Evolutionary conservation across 164 flowering plant species (phyloP).

Genomic region (Malania oleifera): DNA sequence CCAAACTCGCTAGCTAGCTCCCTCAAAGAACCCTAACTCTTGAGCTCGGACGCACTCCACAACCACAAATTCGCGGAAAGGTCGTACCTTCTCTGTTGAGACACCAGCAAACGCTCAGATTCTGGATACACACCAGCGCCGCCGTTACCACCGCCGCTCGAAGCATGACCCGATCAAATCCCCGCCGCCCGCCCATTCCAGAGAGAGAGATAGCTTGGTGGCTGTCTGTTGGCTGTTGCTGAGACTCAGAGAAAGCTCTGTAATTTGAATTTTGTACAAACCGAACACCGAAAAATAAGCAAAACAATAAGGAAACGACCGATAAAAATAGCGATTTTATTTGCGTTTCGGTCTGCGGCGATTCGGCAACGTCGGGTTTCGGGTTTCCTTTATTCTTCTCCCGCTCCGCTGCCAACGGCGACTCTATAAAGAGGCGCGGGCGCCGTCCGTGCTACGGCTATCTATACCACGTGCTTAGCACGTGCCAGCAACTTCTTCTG

Average conservation of each 20-base stretch:
- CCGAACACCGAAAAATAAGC: too few species aligned
- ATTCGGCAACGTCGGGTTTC: not conserved
- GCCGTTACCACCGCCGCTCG: conserved; percentile 5
- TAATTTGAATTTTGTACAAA: too few species aligned
- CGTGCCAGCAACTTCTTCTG: not conserved
- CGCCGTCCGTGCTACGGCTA: conserved; percentile 19
- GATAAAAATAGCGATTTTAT: too few species aligned
- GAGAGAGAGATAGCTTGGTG: conserved; percentile 5
- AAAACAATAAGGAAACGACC: too few species aligned
- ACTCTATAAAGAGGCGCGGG: conserved; percentile 13
- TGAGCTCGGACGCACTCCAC: not conserved
- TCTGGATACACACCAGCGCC: conserved; percentile 14
- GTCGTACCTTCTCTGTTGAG: conserved; percentile 40
- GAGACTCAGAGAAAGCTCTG: too few species aligned
- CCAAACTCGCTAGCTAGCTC: not conserved
- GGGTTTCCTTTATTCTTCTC: not conserved
- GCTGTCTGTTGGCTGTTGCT: not conserved
- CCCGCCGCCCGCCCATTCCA: conserved; percentile 19
- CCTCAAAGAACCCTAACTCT: not conserved
- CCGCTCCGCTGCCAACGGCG: not conserved
- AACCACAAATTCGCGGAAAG: not conserved
- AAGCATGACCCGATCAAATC: conserved; percentile 10
- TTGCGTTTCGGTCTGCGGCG: too few species aligned
- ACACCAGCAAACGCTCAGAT: conserved; percentile 20
- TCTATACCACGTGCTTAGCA: not conserved